Base-by-base conservation (phyloP, 345 rosid genomes). In the Rubroshorea leprosula region DNA sequence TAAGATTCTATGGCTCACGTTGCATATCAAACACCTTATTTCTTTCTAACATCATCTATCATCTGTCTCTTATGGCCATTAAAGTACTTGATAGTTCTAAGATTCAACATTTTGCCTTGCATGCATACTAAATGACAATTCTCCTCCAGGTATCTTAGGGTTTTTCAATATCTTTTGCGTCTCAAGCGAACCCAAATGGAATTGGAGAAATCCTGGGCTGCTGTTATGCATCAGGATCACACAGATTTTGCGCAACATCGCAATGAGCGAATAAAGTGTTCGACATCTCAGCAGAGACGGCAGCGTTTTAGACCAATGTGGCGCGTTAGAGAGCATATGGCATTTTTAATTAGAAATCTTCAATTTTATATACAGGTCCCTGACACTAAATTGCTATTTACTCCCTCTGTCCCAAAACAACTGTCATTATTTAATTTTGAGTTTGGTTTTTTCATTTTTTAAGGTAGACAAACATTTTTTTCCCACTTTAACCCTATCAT, bases 311-410 rank as follows among this genome's bases (percentile, higher is more conserved):
- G 85, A 76, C 95, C 98, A 68, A 78, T 84, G 83, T 92, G 98
- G 98, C 90, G 79, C 50, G 83, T 89, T 58, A 83, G 98, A 68
- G 98, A 92, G 83, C 93, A 89, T 75, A 92, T 89, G 98, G 97
- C 93, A 31, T 92, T 92, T 77, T 76, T 92, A 64, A 89, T 86
- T 54, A 81, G 97, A 74, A 92, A 92, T 71, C 97, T 92, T 67
- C 98, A 92, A 72, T 92, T 92, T 72, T 92, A 89, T 61, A 92
- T 89, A 65, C 98, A 92, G 95, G 98, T 92, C 44, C 27, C 47
- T 43, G 21, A 31, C 57, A 23, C 21, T 25, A 17, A 45, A 35
- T 24, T 9, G 16, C 35, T 39, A 21, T 44, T 14, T 29, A n/a
- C n/a, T n/a, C n/a, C n/a, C n/a, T n/a, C n/a, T n/a, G n/a, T n/a